These are phyloP conservation scores for Vishniacozyma victoriae DNA, from an alignment of 768 basidiomycete species.

Conservation along the genomic window DNA sequence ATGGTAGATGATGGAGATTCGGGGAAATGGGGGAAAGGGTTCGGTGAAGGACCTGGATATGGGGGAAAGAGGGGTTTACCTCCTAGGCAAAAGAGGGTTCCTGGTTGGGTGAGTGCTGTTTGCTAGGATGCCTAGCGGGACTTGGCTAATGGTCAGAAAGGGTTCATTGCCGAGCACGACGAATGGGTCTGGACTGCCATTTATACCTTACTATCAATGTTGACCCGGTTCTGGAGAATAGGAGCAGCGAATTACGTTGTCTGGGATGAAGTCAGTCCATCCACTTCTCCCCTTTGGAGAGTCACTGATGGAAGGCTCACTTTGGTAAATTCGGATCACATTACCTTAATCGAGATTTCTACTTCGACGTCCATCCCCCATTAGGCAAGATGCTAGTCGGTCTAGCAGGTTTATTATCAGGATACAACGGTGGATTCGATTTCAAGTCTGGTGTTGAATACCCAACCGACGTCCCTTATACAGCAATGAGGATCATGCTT, in stretches of 20 bases:
- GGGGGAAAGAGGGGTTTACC: constrained; percentile 44
- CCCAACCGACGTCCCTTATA: constrained; percentile 77
- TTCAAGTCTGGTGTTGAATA: constrained; percentile 89
- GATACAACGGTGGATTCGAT: constrained; percentile 86
- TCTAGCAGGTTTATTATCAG: constrained; percentile 79
- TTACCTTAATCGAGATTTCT: constrained; percentile 97
- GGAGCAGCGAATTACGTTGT: constrained; percentile 79
- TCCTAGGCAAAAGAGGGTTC: constrained; percentile 32
- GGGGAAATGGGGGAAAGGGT: constrained; percentile 42
- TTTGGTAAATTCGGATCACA: constrained; percentile 98
- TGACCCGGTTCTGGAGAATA: constrained; percentile 90
- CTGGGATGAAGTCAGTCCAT: constrained; percentile 71
- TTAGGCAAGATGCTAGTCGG: constrained; percentile 99
- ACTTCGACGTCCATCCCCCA: constrained; percentile 98
- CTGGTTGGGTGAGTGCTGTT: constrained; percentile 31
- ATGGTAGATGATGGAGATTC: constrained; percentile 33
- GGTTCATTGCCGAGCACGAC: constrained; percentile 41
- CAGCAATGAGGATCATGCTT: constrained; percentile 90
- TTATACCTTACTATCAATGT: constrained; percentile 90
- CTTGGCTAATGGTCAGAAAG: constrained; percentile 22
- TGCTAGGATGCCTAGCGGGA: not conserved
- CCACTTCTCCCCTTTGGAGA: not conserved
- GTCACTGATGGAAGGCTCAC: constrained; percentile 57
- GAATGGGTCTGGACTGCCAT: constrained; percentile 51
- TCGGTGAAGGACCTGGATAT: constrained; percentile 39